A percentile compares a stretch with the other conserved stretches of the same genome.
Evolutionary conservation across 306 rosid species (phyloP).

Genomic region (Begonia loranthoides): DNA sequence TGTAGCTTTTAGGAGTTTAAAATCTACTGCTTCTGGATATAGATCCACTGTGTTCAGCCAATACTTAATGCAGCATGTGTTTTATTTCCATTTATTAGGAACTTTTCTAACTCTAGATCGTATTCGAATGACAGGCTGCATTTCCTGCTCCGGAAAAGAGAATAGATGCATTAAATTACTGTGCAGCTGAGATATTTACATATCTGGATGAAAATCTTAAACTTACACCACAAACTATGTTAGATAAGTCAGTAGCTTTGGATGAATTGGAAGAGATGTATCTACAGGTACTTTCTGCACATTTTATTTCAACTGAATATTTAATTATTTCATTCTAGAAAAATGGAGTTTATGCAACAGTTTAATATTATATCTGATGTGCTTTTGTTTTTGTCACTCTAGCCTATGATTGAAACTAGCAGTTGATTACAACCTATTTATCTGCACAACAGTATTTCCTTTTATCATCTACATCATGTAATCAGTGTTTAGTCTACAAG

Average conservation of each 20-base stretch:
- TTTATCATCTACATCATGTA: no score
- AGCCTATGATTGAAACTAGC: background rate
- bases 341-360: background rate
- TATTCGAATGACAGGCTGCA: conserved; percentile 46
- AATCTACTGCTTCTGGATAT: no score
- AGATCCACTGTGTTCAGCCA: no score
- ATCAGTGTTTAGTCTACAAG: no score
- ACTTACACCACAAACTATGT: conserved; percentile 71
- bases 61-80: no score
- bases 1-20: no score
- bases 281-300: conserved; percentile 46
- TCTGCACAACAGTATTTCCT: background rate
- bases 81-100: no score
- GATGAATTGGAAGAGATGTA: conserved; percentile 92
- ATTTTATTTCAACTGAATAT: background rate
- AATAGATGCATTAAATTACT: conserved; percentile 70
- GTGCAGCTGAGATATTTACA: conserved; percentile 59
- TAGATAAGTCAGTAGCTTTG: conserved; percentile 66
- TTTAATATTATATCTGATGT: no score
- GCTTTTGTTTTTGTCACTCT: background rate
- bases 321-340: conserved; percentile 3
- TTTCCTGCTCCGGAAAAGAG: conserved; percentile 90
- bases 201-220: conserved; percentile 85
- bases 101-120: conserved; percentile 9
- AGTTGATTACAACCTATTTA: background rate